A percentile compares a stretch with the other conserved stretches of the same genome.
Conservation (phyloP, 2,329 filamentous ascomycete genomes). For the Calonectria pseudoreteaudii region DNA sequence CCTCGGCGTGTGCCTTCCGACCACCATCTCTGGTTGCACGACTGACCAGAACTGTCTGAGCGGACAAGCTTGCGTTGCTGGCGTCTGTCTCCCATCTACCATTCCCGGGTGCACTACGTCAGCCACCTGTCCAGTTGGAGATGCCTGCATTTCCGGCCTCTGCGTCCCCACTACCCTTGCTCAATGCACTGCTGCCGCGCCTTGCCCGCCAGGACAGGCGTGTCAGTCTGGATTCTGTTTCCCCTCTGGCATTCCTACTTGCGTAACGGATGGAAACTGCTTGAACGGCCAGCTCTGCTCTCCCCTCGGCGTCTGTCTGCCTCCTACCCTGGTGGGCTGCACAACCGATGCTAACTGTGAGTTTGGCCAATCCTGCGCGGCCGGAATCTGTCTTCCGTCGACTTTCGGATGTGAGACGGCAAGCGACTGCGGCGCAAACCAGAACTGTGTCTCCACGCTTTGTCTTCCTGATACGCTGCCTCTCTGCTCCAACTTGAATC, state of each 20-base stretch:
- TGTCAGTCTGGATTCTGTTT: conserved; percentile 8
- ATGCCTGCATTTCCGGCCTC: not conserved
- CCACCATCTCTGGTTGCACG: not conserved
- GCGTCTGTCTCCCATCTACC: not conserved
- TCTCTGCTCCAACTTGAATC: not conserved
- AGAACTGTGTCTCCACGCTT: not conserved
- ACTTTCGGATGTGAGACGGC: not conserved
- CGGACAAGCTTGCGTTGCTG: not conserved
- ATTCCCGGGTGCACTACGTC: not conserved
- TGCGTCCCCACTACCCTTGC: not conserved
- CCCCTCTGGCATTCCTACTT: not conserved
- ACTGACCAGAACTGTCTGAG: not conserved
- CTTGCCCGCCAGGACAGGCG: not conserved
- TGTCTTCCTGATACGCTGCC: not conserved
- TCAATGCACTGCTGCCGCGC: not conserved
- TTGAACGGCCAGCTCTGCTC: not conserved
- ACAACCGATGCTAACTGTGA: not conserved
- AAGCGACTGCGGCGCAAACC: not conserved
- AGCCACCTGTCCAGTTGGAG: not conserved
- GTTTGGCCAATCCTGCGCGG: not conserved
- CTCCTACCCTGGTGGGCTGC: not conserved
- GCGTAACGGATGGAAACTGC: not conserved
- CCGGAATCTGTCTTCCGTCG: not conserved
- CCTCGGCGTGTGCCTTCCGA: not conserved
- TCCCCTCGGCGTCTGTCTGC: not conserved